A percentile compares a stretch with the other conserved stretches of the same genome.
phyloP scores from a whole-genome alignment of 2,329 filamentous ascomycete species.

The Monosporascus sp. region DNA sequence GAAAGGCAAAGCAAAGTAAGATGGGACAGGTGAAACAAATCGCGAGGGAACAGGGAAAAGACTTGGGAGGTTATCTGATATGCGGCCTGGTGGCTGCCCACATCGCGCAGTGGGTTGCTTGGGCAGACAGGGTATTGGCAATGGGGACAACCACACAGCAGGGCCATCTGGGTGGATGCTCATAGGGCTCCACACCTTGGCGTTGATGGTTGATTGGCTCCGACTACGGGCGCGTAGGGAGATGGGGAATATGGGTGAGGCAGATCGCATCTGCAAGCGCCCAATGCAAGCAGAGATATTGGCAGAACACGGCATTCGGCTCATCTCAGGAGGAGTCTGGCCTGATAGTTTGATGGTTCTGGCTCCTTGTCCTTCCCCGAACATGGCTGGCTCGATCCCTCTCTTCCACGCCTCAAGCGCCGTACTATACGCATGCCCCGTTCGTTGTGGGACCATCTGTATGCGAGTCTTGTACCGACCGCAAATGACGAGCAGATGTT shows the following conservation, averaged over 20 bases:
- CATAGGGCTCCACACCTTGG: constrained; percentile 19
- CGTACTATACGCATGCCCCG: neutral
- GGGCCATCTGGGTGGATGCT: constrained; percentile 7
- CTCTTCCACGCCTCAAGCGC: neutral
- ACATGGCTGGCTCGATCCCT: neutral
- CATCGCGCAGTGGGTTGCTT: constrained; percentile 10
- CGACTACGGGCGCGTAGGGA: constrained; percentile 20
- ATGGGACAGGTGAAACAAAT: constrained; percentile 17
- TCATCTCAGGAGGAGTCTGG: neutral
- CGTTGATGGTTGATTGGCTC: constrained; percentile 18
- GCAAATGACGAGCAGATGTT: too few relatives aligned
- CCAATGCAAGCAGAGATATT: constrained; percentile 13
- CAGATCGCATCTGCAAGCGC: constrained; percentile 22
- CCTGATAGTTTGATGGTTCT: neutral
- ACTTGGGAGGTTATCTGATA: constrained; percentile 17
- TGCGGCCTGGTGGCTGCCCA: constrained; percentile 19
- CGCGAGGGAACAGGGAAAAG: constrained; percentile 11
- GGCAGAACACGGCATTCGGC: neutral
- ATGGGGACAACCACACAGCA: constrained; percentile 2
- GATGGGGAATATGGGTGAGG: constrained; percentile 15
- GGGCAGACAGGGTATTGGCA: constrained; percentile 6
- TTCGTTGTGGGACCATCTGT: neutral
- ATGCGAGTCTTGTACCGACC: neutral
- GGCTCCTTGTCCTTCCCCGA: neutral
- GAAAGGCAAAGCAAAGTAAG: constrained; percentile 5